Evolutionary conservation across 257 asterid species (phyloP).

Genomic region (Forsythia suspensa): DNA sequence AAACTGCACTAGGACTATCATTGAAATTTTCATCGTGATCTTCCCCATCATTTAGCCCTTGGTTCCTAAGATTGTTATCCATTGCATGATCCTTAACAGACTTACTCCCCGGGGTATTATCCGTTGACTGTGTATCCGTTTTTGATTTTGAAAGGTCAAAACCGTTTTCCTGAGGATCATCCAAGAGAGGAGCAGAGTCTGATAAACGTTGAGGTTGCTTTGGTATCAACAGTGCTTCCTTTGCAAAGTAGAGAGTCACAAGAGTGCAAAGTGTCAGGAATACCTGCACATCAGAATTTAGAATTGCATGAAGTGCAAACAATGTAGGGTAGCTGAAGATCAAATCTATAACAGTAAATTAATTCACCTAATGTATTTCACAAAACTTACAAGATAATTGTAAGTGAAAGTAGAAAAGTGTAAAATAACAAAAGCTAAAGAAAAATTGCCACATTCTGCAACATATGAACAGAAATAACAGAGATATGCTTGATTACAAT

Average conservation of each 20-base stretch:
- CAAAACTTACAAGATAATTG: not conserved
- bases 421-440: slow-evolving; percentile 4
- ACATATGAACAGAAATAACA: slow-evolving; percentile 10
- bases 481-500: slow-evolving; percentile 3
- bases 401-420: not conserved
- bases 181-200: slow-evolving; percentile 93
- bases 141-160: slow-evolving; percentile 48
- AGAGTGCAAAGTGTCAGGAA: slow-evolving; percentile 77
- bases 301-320: slow-evolving; percentile 20
- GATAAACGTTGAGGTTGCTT: slow-evolving; percentile 49
- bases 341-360: slow-evolving; percentile 2
- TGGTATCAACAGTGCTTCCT: slow-evolving; percentile 71
- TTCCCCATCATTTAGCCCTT: slow-evolving; percentile 45
- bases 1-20: slow-evolving; percentile 97
- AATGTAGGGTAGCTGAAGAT: slow-evolving; percentile 11
- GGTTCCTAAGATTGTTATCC: slow-evolving; percentile 34
- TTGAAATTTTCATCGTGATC: slow-evolving; percentile 43
- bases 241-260: slow-evolving; percentile 88
- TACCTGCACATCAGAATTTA: slow-evolving; percentile 51
- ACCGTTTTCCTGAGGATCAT: slow-evolving; percentile 46
- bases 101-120: slow-evolving; percentile 33
- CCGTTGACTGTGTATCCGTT: slow-evolving; percentile 25
- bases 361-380: no score
- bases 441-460: not conserved
- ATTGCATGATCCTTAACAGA: slow-evolving; percentile 38